Conservation (phyloP, 768 basidiomycete species). For the Macrocybe gigantea region DNA sequence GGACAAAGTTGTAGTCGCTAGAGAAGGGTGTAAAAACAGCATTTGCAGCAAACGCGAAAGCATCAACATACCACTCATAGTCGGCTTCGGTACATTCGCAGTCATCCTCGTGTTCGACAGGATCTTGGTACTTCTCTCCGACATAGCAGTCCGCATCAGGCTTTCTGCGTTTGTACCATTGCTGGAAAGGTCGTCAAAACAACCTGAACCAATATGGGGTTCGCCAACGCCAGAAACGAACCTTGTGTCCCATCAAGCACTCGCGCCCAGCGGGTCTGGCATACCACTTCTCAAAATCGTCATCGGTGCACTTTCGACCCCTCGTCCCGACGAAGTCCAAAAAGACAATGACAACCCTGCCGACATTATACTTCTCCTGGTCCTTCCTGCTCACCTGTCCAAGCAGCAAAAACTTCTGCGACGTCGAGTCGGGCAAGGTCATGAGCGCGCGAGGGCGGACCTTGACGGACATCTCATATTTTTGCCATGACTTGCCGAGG, state of each 20-base stretch:
- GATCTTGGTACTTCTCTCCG: slow-evolving; percentile 84
- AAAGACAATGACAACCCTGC: slow-evolving; percentile 66
- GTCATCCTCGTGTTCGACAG: slow-evolving; percentile 73
- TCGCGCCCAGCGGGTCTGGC: slow-evolving; percentile 60
- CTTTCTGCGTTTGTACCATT: slow-evolving; percentile 92
- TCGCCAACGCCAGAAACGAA: slow-evolving; percentile 21
- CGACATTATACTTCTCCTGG: slow-evolving; percentile 34
- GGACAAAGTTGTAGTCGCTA: slow-evolving; percentile 89
- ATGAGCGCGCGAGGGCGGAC: slow-evolving; percentile 74
- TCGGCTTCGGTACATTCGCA: slow-evolving; percentile 85
- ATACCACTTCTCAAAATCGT: slow-evolving; percentile 87
- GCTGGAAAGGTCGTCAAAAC: slow-evolving; percentile 38
- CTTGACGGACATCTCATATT: slow-evolving; percentile 62
- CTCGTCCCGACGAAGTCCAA: slow-evolving; percentile 78
- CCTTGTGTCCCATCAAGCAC: slow-evolving; percentile 95
- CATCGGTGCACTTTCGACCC: slow-evolving; percentile 57
- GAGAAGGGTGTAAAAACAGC: neutral
- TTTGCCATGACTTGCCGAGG: slow-evolving; percentile 74
- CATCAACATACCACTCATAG: slow-evolving; percentile 74
- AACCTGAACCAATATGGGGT: neutral
- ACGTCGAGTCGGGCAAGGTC: slow-evolving; percentile 92
- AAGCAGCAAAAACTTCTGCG: slow-evolving; percentile 90
- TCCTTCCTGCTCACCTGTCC: slow-evolving; percentile 68
- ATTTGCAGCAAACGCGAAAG: neutral
- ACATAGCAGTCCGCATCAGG: slow-evolving; percentile 82